phyloP scores from a whole-genome alignment of 345 rosid genomes.

The Aquilaria sinensis region DNA sequence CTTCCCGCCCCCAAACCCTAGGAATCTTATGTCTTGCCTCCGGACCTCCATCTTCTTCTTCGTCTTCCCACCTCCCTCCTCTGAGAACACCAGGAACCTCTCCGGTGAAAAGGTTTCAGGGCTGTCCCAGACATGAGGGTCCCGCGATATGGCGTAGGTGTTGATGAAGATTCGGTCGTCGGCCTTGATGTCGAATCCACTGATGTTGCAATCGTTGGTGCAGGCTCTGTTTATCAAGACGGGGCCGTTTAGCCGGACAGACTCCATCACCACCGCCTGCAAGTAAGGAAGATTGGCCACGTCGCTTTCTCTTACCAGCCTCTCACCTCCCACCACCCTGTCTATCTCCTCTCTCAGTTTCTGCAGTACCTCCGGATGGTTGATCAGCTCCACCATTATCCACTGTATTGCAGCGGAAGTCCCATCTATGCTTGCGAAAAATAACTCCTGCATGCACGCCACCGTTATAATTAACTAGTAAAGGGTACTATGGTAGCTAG shows the following conservation, averaged over 20 bases:
- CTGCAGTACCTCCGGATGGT: slow-evolving; percentile 23
- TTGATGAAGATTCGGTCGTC: slow-evolving; percentile 30
- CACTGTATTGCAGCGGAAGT: slow-evolving; percentile 36
- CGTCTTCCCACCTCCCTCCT: background rate
- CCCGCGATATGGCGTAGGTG: slow-evolving; percentile 36
- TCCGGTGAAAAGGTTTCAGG: slow-evolving; percentile 31
- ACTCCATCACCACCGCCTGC: slow-evolving; percentile 32
- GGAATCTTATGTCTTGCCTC: slow-evolving; percentile 27
- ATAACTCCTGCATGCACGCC: slow-evolving; percentile 20
- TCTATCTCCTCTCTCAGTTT: slow-evolving; percentile 38
- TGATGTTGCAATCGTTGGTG: slow-evolving; percentile 28
- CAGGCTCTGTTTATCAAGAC: slow-evolving; percentile 37
- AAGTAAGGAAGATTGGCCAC: slow-evolving; percentile 35
- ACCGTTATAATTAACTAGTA: too few species aligned
- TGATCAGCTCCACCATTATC: slow-evolving; percentile 45
- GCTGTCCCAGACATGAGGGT: slow-evolving; percentile 24
- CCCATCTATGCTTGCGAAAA: slow-evolving; percentile 42
- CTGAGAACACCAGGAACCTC: slow-evolving; percentile 16
- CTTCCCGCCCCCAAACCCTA: slow-evolving; percentile 44
- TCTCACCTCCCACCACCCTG: slow-evolving; percentile 19
- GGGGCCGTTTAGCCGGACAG: slow-evolving; percentile 40
- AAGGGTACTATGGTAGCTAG: too few species aligned
- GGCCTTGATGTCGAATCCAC: slow-evolving; percentile 20
- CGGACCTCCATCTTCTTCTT: background rate
- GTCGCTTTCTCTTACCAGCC: slow-evolving; percentile 35